These are phyloP conservation scores for Penicillium sp. DNA, from an alignment of 2,329 filamentous ascomycete genomes.

Conservation along the genomic window DNA sequence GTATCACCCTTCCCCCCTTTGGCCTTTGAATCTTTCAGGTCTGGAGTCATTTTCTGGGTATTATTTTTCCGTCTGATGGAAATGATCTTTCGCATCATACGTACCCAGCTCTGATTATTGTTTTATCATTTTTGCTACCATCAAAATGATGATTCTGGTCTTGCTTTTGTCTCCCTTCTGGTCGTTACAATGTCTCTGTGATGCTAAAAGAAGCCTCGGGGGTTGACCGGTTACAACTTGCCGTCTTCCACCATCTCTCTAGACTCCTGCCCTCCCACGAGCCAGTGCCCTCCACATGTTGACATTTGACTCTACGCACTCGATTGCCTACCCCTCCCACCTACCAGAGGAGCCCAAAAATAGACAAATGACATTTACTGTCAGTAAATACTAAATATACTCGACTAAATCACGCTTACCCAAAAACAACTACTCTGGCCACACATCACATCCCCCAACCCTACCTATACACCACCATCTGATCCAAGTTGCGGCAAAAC, in stretches of 20 bases:
- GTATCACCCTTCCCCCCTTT: conserved; percentile 26
- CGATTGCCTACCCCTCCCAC: conserved; percentile 12
- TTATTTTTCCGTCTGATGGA: neutral
- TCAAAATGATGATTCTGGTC: neutral
- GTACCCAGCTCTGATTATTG: neutral
- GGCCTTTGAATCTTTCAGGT: neutral
- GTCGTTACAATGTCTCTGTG: neutral
- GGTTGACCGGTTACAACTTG: conserved; percentile 21
- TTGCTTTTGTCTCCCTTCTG: no score
- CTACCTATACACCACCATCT: conserved; percentile 1
- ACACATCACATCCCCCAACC: neutral
- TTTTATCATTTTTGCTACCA: neutral
- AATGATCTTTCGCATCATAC: conserved; percentile 1
- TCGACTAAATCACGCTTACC: neutral
- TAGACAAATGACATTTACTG: neutral
- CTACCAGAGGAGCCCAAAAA: conserved; percentile 5
- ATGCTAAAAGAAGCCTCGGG: conserved; percentile 17
- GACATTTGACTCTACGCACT: conserved; percentile 1
- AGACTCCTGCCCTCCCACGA: neutral
- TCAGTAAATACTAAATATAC: neutral
- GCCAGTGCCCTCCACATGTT: neutral
- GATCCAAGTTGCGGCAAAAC: neutral
- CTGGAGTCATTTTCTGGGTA: neutral
- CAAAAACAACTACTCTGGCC: neutral
- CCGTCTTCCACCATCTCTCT: neutral